A percentile compares a stretch with the other conserved stretches of the same genome.
These are phyloP conservation scores for Carnegiea gigantea DNA, from an alignment of 179 eudicot genomes.

Conservation along the genomic window DNA sequence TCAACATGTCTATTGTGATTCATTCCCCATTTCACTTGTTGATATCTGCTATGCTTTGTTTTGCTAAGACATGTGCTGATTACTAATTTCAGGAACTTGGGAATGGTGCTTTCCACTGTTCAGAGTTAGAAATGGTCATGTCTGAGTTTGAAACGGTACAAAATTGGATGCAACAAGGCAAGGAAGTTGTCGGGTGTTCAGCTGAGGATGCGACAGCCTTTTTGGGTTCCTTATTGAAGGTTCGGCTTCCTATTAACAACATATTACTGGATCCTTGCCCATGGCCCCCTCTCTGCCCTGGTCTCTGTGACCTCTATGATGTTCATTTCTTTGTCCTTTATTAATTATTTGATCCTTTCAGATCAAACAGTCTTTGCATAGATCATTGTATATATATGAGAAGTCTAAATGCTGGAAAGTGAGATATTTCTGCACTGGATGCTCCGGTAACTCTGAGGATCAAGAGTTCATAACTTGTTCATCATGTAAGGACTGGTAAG, in stretches of 20 bases:
- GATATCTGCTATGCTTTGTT: not conserved
- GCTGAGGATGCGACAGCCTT: constrained; percentile 41
- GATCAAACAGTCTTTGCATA: constrained; percentile 62
- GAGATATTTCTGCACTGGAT: constrained; percentile 56
- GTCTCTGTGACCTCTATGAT: not conserved
- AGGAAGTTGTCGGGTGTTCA: constrained; percentile 46
- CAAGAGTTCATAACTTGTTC: constrained; percentile 64
- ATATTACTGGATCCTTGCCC: not conserved
- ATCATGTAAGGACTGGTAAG: constrained; percentile 83
- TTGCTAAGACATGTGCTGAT: not conserved
- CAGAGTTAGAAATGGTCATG: constrained; percentile 63
- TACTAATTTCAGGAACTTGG: constrained; percentile 64
- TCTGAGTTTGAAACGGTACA: constrained; percentile 56
- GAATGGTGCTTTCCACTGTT: constrained; percentile 61
- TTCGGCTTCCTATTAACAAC: constrained; percentile 15
- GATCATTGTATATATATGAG: constrained; percentile 61
- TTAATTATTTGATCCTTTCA: constrained; percentile 29
- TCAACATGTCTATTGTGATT: not conserved
- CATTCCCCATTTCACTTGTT: not conserved
- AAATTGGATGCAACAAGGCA: constrained; percentile 60
- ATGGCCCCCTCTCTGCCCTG: not conserved
- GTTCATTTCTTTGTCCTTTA: not conserved
- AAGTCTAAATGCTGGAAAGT: constrained; percentile 48
- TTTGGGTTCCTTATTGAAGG: constrained; percentile 56
- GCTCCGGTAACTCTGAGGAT: constrained; percentile 54